Evolutionary conservation across 108 stramenopile genomes (phyloP), one percentile per base, ranked within the genome.

Genomic region (Mediolabrus comicus): DNA sequence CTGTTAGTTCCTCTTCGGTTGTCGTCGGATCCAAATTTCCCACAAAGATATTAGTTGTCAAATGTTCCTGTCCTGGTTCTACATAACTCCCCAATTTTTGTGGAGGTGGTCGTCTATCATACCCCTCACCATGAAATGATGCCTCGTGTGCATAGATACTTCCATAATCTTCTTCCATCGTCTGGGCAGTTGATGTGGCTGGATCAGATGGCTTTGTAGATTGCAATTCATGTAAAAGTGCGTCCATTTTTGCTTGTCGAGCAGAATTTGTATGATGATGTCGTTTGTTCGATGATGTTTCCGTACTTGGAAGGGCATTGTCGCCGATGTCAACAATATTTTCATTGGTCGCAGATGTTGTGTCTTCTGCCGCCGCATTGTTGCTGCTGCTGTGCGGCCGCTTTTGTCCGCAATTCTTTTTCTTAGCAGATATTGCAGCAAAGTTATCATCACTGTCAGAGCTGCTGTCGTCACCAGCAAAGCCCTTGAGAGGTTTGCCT

Each of bases 41-140:
- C 9, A 97, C 90, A 67, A 94, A 94, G 10, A 94, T 67, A 74
- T 94, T 94, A 13, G 90, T 89, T 6, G 92, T 94, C 58, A 88
- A 66, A 41, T 86, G 79, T 58, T 94, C 92, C 67, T 88, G 84
- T 5, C 78, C 86, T 3, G 90, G 88, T 35, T 86, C 74, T 0
- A 88, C 87, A 67, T 83, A 91, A 52, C 86, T 87, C 41, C 92
- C 92, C 60, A 80, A 77, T 70, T 86, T 89, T 25, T 80, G 69
- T 0, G 87, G 86, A 2, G 69, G 68, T 62, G 81, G 69, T 17
- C 62, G 70, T 58, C 75, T 53, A 14, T 38, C 36, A 34, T 55
- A 41, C 13, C 66, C 58, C 13, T 51, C 46, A 24, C 64, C 57
- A 32, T 52, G 61, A 54, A 28, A 59, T 3, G 46, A 34, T 27